phyloP scores from a whole-genome alignment of 2,329 filamentous ascomycete genomes.

The Nigrospora osmanthi region DNA sequence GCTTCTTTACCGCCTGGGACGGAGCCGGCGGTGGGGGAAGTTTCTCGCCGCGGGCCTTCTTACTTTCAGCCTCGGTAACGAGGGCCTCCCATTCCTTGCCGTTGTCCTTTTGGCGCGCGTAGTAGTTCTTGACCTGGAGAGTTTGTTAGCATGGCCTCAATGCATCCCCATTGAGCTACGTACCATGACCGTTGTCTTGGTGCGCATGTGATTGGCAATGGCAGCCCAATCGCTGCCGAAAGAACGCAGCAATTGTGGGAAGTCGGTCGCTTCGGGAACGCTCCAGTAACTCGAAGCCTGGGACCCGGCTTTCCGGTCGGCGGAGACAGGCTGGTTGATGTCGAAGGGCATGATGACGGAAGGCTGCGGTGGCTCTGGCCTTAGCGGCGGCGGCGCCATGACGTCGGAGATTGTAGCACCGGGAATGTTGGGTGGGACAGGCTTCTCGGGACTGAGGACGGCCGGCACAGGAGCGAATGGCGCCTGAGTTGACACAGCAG shows the following conservation, averaged over 20 bases:
- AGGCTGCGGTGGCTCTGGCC: slow-evolving; percentile 45
- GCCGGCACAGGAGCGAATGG: slow-evolving; percentile 16
- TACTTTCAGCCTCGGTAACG: slow-evolving; percentile 52
- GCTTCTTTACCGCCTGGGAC: slow-evolving; percentile 40
- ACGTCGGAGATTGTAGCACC: slow-evolving; percentile 37
- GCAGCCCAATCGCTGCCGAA: slow-evolving; percentile 74
- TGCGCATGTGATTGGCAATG: slow-evolving; percentile 73
- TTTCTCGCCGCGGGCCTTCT: slow-evolving; percentile 47
- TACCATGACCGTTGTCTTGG: slow-evolving; percentile 83
- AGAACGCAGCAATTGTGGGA: slow-evolving; percentile 61
- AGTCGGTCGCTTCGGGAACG: slow-evolving; percentile 72
- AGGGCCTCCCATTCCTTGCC: slow-evolving; percentile 54
- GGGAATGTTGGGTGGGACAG: slow-evolving; percentile 12
- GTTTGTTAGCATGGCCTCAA: slow-evolving; percentile 10
- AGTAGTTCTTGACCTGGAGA: slow-evolving; percentile 60
- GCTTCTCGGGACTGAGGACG: slow-evolving; percentile 17
- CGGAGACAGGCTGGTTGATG: slow-evolving; percentile 29
- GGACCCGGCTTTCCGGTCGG: slow-evolving; percentile 43
- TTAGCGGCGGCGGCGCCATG: slow-evolving; percentile 48
- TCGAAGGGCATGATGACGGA: slow-evolving; percentile 41
- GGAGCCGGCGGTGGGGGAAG: slow-evolving; percentile 53
- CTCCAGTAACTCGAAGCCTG: slow-evolving; percentile 82
- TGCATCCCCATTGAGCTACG: slow-evolving; percentile 14
- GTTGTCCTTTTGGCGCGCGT: slow-evolving; percentile 53
- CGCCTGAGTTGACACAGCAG: slow-evolving; percentile 25